Conservation (phyloP, 371 early-diverging fungal genomes). For the Rhizopus stolonifer region DNA sequence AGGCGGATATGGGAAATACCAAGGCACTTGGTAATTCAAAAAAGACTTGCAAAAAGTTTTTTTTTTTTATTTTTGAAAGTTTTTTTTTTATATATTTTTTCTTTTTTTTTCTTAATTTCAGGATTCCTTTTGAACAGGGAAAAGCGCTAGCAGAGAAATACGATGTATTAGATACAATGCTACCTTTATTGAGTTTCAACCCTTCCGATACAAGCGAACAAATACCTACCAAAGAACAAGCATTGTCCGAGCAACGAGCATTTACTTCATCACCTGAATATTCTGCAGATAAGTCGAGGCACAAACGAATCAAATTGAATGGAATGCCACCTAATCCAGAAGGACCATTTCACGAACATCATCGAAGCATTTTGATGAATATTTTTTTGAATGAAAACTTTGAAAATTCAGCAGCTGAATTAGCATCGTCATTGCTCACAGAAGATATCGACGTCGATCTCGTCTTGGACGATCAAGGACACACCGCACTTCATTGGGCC, state of each 20-base stretch:
- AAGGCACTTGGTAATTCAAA: slow-evolving; percentile 81
- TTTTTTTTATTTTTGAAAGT: not conserved
- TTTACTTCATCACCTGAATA: slow-evolving; percentile 1
- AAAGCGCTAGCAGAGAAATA: slow-evolving; percentile 74
- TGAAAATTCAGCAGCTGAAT: slow-evolving; percentile 50
- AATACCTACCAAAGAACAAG: slow-evolving; percentile 45
- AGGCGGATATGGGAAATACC: slow-evolving; percentile 97
- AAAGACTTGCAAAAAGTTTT: not conserved
- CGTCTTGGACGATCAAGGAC: slow-evolving; percentile 80
- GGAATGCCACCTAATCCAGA: slow-evolving; percentile 1
- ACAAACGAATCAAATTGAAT: slow-evolving; percentile 5
- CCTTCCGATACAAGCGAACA: slow-evolving; percentile 26
- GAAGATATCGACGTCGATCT: slow-evolving; percentile 68
- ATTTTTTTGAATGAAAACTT: slow-evolving; percentile 70
- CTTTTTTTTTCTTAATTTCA: slow-evolving; percentile 16
- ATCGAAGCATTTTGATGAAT: slow-evolving; percentile 67
- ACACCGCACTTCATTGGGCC: slow-evolving; percentile 87
- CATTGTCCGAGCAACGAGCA: slow-evolving; percentile 1
- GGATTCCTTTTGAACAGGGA: slow-evolving; percentile 82
- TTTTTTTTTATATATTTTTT: not conserved
- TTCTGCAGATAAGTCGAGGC: slow-evolving; percentile 3
- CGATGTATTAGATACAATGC: slow-evolving; percentile 60
- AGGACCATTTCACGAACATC: slow-evolving; percentile 46
- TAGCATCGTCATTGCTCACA: slow-evolving; percentile 44
- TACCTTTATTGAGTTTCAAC: slow-evolving; percentile 69